Percentiles rank a stretch among this genome's conserved stretches.
Conservation (phyloP, 2,329 filamentous ascomycete species). For the Diaporthe aspalathi region DNA sequence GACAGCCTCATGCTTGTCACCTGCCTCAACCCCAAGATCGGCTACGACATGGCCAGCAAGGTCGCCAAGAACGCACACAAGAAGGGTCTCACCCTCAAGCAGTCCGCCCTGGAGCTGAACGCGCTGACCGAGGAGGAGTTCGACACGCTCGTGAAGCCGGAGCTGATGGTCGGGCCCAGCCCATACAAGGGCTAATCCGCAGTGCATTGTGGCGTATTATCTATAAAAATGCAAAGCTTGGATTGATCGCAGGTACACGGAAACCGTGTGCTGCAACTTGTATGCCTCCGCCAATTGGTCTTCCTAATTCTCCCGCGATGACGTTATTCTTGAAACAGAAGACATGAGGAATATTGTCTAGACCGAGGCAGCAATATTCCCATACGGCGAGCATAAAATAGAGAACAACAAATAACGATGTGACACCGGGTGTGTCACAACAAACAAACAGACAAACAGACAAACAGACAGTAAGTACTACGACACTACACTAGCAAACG, state of each 20-base stretch:
- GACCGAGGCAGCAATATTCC: no score
- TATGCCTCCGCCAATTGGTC: neutral
- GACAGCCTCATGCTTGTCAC: constrained; percentile 96
- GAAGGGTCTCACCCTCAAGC: constrained; percentile 93
- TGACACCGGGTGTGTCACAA: no score
- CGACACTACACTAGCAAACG: constrained; percentile 6
- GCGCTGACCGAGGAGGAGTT: constrained; percentile 91
- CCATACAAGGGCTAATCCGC: constrained; percentile 62
- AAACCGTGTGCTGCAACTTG: neutral
- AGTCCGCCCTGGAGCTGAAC: constrained; percentile 92
- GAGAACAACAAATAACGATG: no score
- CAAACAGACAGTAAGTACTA: neutral
- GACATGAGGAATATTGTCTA: no score
- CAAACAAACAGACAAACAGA: no score
- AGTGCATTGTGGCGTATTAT: neutral
- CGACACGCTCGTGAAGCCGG: constrained; percentile 87
- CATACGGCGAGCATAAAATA: neutral
- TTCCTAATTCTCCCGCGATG: neutral
- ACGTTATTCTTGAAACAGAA: neutral
- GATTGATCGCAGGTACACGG: neutral
- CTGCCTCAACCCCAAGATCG: constrained; percentile 96
- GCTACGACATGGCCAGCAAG: constrained; percentile 97
- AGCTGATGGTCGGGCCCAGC: constrained; percentile 93
- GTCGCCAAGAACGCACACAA: constrained; percentile 99
- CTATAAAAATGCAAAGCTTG: neutral